These are phyloP conservation scores for Caryopteris hybrid DNA, from an alignment of 305 asterid species.

Conservation along the genomic window DNA sequence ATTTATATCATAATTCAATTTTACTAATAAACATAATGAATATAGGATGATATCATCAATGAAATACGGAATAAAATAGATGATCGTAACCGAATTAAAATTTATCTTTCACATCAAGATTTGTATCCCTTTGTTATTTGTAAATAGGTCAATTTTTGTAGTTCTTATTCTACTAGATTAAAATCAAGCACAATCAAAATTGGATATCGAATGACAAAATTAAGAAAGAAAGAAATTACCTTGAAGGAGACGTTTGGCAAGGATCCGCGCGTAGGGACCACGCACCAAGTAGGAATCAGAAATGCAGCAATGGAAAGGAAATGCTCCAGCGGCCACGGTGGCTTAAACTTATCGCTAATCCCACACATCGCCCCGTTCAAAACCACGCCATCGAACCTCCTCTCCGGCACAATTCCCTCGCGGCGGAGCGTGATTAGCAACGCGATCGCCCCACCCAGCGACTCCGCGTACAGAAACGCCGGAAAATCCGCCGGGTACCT, in stretches of 20 bases:
- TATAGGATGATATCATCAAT: no score
- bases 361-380: constrained; percentile 96
- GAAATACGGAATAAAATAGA: no score
- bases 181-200: background rate
- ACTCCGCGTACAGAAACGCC: constrained; percentile 76
- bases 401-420: constrained; percentile 39
- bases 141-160: no score
- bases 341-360: constrained; percentile 80
- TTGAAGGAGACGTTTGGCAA: constrained; percentile 68
- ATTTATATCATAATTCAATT: no score
- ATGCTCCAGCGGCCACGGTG: constrained; percentile 96
- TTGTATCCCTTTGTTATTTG: no score
- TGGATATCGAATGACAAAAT: background rate
- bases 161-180: no score
- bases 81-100: no score
- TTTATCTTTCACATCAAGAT: no score
- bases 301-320: constrained; percentile 71
- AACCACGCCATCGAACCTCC: constrained; percentile 66
- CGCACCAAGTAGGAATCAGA: constrained; percentile 77
- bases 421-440: constrained; percentile 67
- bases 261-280: constrained; percentile 87
- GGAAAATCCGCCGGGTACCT: constrained; percentile 42
- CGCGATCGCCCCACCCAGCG: constrained; percentile 88
- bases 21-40: no score
- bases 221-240: constrained; percentile 27